Evolutionary conservation across 352 stramenopile species (phyloP), one percentile per base, ranked within the genome.

Genomic region (Pythium aphanidermatum): DNA sequence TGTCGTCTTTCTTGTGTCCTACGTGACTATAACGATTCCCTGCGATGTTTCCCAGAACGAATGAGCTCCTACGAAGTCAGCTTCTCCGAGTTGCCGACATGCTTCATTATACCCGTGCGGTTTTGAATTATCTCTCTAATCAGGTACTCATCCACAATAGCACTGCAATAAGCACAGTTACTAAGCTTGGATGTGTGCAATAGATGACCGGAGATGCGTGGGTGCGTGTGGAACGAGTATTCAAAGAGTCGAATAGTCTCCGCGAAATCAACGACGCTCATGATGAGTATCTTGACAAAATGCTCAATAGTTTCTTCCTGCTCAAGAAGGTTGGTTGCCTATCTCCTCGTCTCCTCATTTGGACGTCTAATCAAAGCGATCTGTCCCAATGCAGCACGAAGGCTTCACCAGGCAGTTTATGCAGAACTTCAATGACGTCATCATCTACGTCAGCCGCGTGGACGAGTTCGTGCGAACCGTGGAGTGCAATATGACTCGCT

Each of bases 261-360:
- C 26, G 28, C 5, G 40, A 89, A 63, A 86, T 92, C 58, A 65
- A 88, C 47, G 40, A 47, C 16, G 65, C 58, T 1, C 75, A 89
- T 19, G 72, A 86, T 42, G 23, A 62, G 35, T 85, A 84, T 47
- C 52, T 92, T 14, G 65, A 87, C 16, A 46, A 68, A 25, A 52
- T 92, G 31, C 50, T 86, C 3, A 80, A 79, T 28, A 63, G 63
- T 8, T 89, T 86, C 39, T 89, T 92, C 46, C 56, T 87, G 20
- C 40, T 80, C 9, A 65, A 83, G 11, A 92, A 87, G 71, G 78
- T 90, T 47, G 20, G 13, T 14, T 26, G 17, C n/a, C 42, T 32
- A n/a, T n/a, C n/a, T n/a, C n/a, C n/a, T n/a, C n/a, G n/a, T n/a
- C n/a, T n/a, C n/a, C n/a, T n/a, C n/a, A n/a, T n/a, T n/a, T n/a